A percentile compares a stretch with the other conserved stretches of the same genome.
Conservation (phyloP, 2,329 filamentous ascomycete species). For the Neurospora sp. region DNA sequence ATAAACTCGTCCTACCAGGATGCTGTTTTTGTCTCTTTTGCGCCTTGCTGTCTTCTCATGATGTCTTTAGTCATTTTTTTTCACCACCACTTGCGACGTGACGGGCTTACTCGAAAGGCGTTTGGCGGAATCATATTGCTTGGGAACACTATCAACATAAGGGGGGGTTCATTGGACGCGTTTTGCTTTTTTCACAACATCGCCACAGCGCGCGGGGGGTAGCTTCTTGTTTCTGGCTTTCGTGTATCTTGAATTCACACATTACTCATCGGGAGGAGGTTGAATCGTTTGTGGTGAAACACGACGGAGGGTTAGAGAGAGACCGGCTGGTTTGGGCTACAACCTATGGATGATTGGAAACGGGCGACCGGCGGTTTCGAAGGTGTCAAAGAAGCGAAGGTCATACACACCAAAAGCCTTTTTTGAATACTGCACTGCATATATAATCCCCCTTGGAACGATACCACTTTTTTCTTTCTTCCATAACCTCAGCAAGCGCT, state of each 20-base stretch:
- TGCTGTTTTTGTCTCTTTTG: constrained; percentile 16
- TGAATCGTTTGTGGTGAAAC: not conserved
- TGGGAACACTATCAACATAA: constrained; percentile 7
- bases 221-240: not conserved
- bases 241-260: not conserved
- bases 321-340: not conserved
- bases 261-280: not conserved
- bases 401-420: not conserved
- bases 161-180: constrained; percentile 9
- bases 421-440: not conserved
- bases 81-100: constrained; percentile 10
- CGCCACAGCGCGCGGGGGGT: not conserved
- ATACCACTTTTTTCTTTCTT: not conserved
- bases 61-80: constrained; percentile 29
- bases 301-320: not conserved
- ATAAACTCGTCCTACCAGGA: not conserved
- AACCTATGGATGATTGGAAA: not conserved
- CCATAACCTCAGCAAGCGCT: not conserved
- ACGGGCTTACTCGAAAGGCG: constrained; percentile 16
- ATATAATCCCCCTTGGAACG: not conserved
- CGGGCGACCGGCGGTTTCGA: not conserved
- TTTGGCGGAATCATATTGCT: constrained; percentile 9
- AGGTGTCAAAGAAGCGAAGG: not conserved
- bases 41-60: constrained; percentile 19
- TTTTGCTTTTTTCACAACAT: not conserved